Evolutionary conservation across 768 basidiomycete species (phyloP).

Genomic region (Suillus discolor): DNA sequence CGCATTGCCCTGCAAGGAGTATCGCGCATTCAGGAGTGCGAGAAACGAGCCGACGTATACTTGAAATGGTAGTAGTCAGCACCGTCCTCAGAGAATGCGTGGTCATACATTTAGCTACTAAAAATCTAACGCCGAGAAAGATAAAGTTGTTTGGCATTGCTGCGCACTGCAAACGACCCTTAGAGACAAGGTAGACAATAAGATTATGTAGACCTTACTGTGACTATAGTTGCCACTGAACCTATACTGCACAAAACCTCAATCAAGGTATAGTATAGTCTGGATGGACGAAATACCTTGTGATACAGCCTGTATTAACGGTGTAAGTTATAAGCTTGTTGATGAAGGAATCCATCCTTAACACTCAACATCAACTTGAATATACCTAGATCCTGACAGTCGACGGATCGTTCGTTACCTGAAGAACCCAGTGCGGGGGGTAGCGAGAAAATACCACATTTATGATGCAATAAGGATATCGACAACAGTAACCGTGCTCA

Average conservation of each 20-base stretch:
- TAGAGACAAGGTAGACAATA: not conserved
- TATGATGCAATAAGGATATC: not conserved
- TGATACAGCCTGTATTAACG: not conserved
- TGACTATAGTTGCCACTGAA: not conserved
- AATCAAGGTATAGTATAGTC: not conserved
- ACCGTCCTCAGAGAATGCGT: not conserved
- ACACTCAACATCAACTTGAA: not conserved
- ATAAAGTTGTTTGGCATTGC: not conserved
- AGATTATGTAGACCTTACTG: not conserved
- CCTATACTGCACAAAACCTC: not conserved
- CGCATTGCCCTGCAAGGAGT: not conserved
- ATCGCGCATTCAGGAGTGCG: slow-evolving; percentile 3
- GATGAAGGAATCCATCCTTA: not conserved
- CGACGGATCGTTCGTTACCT: not conserved
- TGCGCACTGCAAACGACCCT: not conserved
- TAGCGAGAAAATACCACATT: not conserved
- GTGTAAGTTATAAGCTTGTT: not conserved
- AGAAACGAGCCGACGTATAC: slow-evolving; percentile 5
- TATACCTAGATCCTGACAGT: not conserved
- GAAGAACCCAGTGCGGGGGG: not conserved
- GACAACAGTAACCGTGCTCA: not conserved
- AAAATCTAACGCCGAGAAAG: slow-evolving; percentile 4
- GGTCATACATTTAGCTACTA: slow-evolving; percentile 2
- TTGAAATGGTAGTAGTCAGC: not conserved
- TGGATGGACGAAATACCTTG: not conserved